Evolutionary conservation across 768 basidiomycete genomes (phyloP), one percentile per base, ranked within the genome.

Genomic region (Hemileccinum rubropunctum): DNA sequence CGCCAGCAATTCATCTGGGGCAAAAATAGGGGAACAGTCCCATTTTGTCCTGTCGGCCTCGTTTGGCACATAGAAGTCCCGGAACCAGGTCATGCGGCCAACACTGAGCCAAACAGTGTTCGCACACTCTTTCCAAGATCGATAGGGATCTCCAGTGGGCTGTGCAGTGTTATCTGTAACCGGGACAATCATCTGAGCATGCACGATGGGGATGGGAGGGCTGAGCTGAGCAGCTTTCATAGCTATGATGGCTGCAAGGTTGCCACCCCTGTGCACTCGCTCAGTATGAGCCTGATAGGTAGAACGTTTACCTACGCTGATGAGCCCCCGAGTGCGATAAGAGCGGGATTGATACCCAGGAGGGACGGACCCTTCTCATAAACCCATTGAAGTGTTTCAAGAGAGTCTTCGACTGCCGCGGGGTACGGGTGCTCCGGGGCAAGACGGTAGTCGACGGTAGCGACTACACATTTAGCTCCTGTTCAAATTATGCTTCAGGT

Each of bases 21-120:
- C 87, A 53, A 86, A 83, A 18, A 83, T 71, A 1, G 88, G 87
- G 6, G 86, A 88, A 37, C 80, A 81, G 52, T 84, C 82, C 83
- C 86, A 88, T 43, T 83, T 79, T 0, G 70, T 74, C 68, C 78
- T 74, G 48, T 87, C 84, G 34, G 66, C 73, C 52, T 74, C 61
- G 50, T 83, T 79, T 0, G 88, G 85, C 11, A 86, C 72, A 62
- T 90, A 91, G 58, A 83, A 80, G 42, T 74, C 62, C 27, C 79
- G 71, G 78, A 85, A 90, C 88, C 88, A 91, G 15, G 78, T 56
- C 87, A 90, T 89, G 49, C 82, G 80, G 4, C 56, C 78, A 4
- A 76, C 79, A 8, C 73, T 65, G 21, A 91, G 76, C 75, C 84
- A 83, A 1, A 83, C 78, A 6, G 85, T 78, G 48, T 81, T 68